Evolutionary conservation across 148 eudicot species (phyloP), one percentile per base, ranked within the genome.

Genomic region (Silene latifolia): DNA sequence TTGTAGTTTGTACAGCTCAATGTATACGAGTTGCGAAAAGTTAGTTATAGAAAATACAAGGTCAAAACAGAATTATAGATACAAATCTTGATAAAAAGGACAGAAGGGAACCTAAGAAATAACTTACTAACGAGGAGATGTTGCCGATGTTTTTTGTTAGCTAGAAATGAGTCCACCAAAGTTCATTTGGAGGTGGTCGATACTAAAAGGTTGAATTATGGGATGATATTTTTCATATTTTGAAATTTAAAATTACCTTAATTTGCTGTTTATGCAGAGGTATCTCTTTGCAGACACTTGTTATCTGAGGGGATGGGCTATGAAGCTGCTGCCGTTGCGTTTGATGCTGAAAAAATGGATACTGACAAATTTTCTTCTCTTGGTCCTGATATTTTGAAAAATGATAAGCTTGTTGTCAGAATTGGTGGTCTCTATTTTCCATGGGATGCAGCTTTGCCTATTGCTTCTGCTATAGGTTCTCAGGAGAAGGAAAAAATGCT

Each of bases 381-480:
- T 60, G 81, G 78, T 80, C 74, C 75, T 39, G 85, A 67, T 57
- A 32, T 79, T 53, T 35, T 81, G 48, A 74, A 77, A 65, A 67
- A 77, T 71, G 84, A 82, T 65, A 67, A 61, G 63, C 79, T 87
- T 35, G 81, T 85, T 77, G 85, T 83, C 19, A 80, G 83, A 83
- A 79, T 87, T 57, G 84, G 85, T 69, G 86, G 85, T 69, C 85
- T 77, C 44, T 83, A 84, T 74, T 86, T 88, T 75, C 86, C 85
- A 11, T 79, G 86, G 85, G 82, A 79, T 62, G 85, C 87, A 32
- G 85, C 86, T 76, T 63, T 77, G 77, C 79, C 81, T 24, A 82
- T 88, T 82, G 78, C 74, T 64, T 78, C 83, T 21, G 76, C 85
- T 53, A 81, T 76, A 63, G 76, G 83, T 58, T 81, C 83, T 27